Conservation (phyloP, 768 basidiomycete species). For the Russula compacta region DNA sequence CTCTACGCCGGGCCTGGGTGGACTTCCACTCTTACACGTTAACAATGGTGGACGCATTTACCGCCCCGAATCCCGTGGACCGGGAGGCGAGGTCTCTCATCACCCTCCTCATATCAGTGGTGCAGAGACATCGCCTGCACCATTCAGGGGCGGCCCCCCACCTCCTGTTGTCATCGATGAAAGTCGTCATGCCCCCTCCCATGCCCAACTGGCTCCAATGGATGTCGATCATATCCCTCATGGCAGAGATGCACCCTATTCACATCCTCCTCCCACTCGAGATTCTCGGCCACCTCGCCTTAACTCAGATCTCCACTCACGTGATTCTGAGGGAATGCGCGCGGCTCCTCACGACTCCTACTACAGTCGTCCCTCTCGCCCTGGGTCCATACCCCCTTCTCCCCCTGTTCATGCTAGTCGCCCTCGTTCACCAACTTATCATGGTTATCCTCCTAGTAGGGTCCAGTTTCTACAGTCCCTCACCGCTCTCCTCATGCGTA, state of each 20-base stretch:
- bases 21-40: slow-evolving; percentile 57
- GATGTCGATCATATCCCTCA: slow-evolving; percentile 34
- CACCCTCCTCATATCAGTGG: slow-evolving; percentile 48
- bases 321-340: slow-evolving; percentile 43
- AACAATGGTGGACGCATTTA: slow-evolving; percentile 38
- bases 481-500: slow-evolving; percentile 59
- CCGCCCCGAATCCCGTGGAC: slow-evolving; percentile 60
- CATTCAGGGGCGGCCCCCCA: slow-evolving; percentile 76
- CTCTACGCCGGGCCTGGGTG: slow-evolving; percentile 51
- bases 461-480: slow-evolving; percentile 42
- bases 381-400: slow-evolving; percentile 51
- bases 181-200: slow-evolving; percentile 51
- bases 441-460: slow-evolving; percentile 39
- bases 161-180: slow-evolving; percentile 78
- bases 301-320: slow-evolving; percentile 49
- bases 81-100: slow-evolving; percentile 35
- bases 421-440: slow-evolving; percentile 45
- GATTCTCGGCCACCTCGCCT: slow-evolving; percentile 54
- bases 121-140: slow-evolving; percentile 51
- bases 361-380: slow-evolving; percentile 43
- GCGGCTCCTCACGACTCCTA: slow-evolving; percentile 47
- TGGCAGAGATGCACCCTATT: slow-evolving; percentile 43
- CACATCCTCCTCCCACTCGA: slow-evolving; percentile 31
- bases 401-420: slow-evolving; percentile 41
- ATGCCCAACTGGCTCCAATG: slow-evolving; percentile 75